A percentile compares a stretch with the other conserved stretches of the same genome.
Evolutionary conservation across 2,329 filamentous ascomycete species (phyloP).

Genomic region (Colletotrichum sp.): DNA sequence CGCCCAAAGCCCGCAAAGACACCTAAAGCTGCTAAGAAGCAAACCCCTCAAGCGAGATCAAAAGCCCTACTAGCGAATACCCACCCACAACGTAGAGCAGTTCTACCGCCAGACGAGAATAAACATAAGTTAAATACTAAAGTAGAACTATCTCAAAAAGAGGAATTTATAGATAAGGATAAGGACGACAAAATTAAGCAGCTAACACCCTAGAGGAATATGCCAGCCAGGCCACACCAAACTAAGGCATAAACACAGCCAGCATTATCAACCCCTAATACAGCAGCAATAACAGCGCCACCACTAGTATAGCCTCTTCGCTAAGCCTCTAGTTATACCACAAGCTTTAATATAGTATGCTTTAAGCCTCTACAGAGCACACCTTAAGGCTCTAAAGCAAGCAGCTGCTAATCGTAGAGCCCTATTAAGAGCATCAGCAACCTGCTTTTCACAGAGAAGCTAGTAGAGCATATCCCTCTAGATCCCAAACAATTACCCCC

Average conservation of each 20-base stretch:
- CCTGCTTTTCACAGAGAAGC: not conserved
- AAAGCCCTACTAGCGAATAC: not conserved
- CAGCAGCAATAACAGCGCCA: not conserved
- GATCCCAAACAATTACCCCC: not conserved
- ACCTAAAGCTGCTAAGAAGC: not conserved
- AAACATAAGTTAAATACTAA: not conserved
- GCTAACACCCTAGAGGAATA: not conserved
- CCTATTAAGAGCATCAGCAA: not conserved
- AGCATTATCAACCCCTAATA: not conserved
- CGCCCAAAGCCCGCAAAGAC: not conserved
- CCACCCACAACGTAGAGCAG: not conserved
- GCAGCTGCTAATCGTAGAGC: not conserved
- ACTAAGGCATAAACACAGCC: not conserved
- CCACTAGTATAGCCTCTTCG: not conserved
- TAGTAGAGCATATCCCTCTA: not conserved
- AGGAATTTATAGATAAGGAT: not conserved
- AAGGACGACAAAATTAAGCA: not conserved
- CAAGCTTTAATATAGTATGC: not conserved
- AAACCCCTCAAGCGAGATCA: not conserved
- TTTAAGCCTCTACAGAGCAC: not conserved
- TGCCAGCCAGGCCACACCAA: not conserved
- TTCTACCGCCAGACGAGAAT: not conserved
- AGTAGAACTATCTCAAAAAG: not conserved
- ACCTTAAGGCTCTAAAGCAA: not conserved
- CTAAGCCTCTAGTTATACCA: not conserved